Evolutionary conservation across 305 asterid genomes (phyloP).

Genomic region (Solanum hybrid): DNA sequence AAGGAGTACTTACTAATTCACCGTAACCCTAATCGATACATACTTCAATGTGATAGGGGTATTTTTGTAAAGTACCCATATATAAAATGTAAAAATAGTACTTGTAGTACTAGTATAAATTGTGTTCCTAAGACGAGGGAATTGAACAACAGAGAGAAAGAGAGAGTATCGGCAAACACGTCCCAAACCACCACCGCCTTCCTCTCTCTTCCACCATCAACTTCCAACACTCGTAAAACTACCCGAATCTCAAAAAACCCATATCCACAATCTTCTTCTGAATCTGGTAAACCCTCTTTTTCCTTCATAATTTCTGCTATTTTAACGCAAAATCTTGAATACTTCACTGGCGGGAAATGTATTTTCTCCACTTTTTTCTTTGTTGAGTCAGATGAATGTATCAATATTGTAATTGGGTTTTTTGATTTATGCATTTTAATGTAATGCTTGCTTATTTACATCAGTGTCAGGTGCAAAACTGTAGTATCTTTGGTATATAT

Average conservation of each 20-base stretch:
- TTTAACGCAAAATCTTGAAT: background rate
- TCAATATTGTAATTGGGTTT: background rate
- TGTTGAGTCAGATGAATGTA: background rate
- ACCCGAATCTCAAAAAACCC: constrained; percentile 5
- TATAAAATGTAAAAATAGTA: background rate
- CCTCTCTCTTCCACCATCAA: constrained; percentile 17
- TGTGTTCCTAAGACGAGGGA: constrained; percentile 15
- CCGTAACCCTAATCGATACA: background rate
- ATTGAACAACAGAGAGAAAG: constrained; percentile 17
- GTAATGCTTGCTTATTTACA: background rate
- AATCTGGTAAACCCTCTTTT: constrained; percentile 1
- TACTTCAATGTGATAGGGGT: background rate
- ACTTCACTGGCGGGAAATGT: constrained; percentile 5
- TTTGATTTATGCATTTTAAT: background rate
- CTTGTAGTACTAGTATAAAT: constrained; percentile 7
- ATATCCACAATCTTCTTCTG: constrained; percentile 26
- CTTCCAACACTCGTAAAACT: constrained; percentile 11
- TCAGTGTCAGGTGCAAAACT: background rate
- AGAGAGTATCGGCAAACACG: constrained; percentile 22
- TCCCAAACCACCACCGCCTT: constrained; percentile 39
- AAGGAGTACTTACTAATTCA: background rate
- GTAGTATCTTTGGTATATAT: background rate
- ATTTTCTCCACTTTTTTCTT: background rate
- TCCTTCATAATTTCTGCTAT: background rate
- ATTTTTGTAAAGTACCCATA: background rate